Evolutionary conservation across 2,329 filamentous ascomycete species (phyloP), one percentile per base, ranked within the genome.

Genomic region (Aspergillus ochraceoroseus): DNA sequence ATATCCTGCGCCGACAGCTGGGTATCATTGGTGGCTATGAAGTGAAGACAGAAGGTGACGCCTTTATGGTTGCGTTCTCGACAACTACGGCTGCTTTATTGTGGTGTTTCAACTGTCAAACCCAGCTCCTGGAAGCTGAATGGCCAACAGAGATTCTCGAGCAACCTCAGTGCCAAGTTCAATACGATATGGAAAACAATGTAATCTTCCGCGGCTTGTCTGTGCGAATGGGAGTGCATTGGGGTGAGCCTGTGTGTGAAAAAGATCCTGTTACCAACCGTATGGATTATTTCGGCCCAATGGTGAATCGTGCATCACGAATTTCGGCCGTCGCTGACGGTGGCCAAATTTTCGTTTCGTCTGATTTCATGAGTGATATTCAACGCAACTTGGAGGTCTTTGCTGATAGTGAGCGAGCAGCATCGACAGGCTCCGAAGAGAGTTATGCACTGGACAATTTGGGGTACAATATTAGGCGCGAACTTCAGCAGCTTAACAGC

Each of bases 231-330:
- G 92, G 92, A 55, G 87, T 94, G 46, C 92, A 98, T 64, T 98
- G 85, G 78, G 92, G 92, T 51, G 82, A 85, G 44, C 92, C 90
- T 4, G 88, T 98, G 55, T 94, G 88, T 61, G 92, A 98, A 65
- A 85, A 84, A 33, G 92, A 98, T 64, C 92, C 92, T 0, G 89
- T 98, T 34, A 98, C 92, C 1, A 84, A 89, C 43, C 87, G 92
- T 48, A 98, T 98, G 92, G 92, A 98, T 58, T 98, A 98, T 68
- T 98, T 96, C 61, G 92, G 92, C 0, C 92, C 92, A 9, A 98
- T 98, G 88, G 92, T 98, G 57, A 98, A 98, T 68, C 89, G 94
- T 59, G 87, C 92, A 0, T 85, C 92, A 11, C 85, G 92, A 68
- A 94, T 98, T 51, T 92, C 87, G 5, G 84, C 87, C 14, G 89